Evolutionary conservation across 1,284 basidiomycete species (phyloP), one percentile per base, ranked within the genome.

Genomic region (Grifola frondosa): DNA sequence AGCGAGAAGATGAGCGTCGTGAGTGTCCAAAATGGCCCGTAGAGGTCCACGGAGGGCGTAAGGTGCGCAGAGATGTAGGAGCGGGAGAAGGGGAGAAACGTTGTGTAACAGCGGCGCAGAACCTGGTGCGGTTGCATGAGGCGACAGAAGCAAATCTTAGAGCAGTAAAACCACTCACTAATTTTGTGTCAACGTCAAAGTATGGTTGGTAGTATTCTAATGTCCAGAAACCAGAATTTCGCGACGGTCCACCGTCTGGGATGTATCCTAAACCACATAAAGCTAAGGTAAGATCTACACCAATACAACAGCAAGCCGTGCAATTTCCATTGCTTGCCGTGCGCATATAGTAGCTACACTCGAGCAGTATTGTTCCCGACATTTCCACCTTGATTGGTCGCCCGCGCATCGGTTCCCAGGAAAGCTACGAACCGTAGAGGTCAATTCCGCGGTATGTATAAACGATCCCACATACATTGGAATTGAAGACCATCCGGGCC

Each of bases 11-110:
- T 88, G 51, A 97, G 80, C 1, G 93, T 96, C 1, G 92, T 94
- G 36, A 95, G 77, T 1, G 92, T 90, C 94, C 94, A 97, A 71
- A 97, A 97, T 1, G 94, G 92, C 2, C 94, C 93, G 52, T 91
- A 91, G 31, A 91, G 77, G 57, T 91, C 88, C 10, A 73, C 70
- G 16, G 77, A 70, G 16, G 88, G 82, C 32, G 80, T 78, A 37
- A 88, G 76, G 50, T 83, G 75, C 17, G 69, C 72, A 11, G 80
- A 72, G 38, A 80, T 72, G 63, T 81, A 89, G 33, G 50, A 44
- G 5, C 72, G 64, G 15, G 73, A 75, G 35, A 70, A 71, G 6
- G 88, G 88, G 16, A 86, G 73, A 43, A 90, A 68, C 0, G 88
- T 89, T 19, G 76, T 77, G 58, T 83, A 82, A 58, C 88, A 90